Conservation (phyloP, 192 early-diverging fungal genomes). For the Funneliformis mosseae region DNA sequence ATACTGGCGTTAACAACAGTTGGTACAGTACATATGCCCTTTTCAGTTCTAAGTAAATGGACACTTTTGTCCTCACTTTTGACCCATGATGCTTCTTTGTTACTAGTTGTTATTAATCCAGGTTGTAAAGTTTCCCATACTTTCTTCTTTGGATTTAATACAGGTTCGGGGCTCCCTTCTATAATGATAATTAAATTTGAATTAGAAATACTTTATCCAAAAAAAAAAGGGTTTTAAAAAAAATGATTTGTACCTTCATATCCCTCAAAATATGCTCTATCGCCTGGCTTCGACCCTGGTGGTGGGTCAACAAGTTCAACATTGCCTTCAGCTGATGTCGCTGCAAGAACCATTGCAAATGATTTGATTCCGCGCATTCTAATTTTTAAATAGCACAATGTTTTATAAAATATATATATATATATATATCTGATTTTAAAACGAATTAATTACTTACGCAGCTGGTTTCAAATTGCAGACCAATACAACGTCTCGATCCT, state of each 20-base stretch:
- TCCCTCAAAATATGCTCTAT: slow-evolving; percentile 89
- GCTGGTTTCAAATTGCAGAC: slow-evolving; percentile 96
- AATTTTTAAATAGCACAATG: too few relatives aligned
- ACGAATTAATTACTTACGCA: slow-evolving; percentile 29
- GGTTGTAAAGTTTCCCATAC: slow-evolving; percentile 97
- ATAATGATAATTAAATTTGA: background rate
- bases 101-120: slow-evolving; percentile 71
- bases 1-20: slow-evolving; percentile 69
- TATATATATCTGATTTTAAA: background rate
- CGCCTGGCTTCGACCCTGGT: slow-evolving; percentile 82
- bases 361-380: slow-evolving; percentile 94
- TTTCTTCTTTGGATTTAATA: slow-evolving; percentile 98
- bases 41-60: slow-evolving; percentile 46
- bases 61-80: slow-evolving; percentile 56
- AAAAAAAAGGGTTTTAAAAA: background rate
- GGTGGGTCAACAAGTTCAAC: slow-evolving; percentile 94
- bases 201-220: slow-evolving; percentile 5
- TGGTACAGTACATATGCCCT: slow-evolving; percentile 60
- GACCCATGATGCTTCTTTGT: slow-evolving; percentile 63
- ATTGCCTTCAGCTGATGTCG: slow-evolving; percentile 81
- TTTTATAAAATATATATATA: too few relatives aligned
- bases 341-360: slow-evolving; percentile 93
- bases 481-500: slow-evolving; percentile 66
- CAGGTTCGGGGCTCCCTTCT: slow-evolving; percentile 75
- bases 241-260: slow-evolving; percentile 62